phyloP scores from a whole-genome alignment of 2,329 filamentous ascomycete species.

The Sphaerostilbella broomeana region DNA sequence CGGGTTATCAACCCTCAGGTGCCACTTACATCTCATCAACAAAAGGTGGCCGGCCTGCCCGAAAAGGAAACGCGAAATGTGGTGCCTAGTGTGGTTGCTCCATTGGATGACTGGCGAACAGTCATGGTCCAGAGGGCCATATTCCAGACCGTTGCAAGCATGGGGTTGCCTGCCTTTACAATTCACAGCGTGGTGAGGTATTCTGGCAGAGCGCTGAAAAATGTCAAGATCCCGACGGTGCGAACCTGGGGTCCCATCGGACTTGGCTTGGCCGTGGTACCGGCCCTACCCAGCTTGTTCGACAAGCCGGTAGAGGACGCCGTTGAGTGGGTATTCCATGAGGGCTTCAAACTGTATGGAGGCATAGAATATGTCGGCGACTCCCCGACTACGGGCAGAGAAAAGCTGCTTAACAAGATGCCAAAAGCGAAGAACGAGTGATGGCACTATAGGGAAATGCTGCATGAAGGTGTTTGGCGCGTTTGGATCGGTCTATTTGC shows the following conservation, averaged over 20 bases:
- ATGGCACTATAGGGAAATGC: not conserved
- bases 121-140: conserved; percentile 87
- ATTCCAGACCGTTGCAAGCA: conserved; percentile 85
- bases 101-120: conserved; percentile 82
- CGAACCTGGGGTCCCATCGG: conserved; percentile 89
- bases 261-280: conserved; percentile 69
- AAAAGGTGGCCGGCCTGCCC: conserved; percentile 41
- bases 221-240: conserved; percentile 65
- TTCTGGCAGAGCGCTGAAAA: conserved; percentile 77
- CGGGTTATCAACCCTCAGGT: conserved; percentile 62
- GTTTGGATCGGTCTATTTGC: not conserved
- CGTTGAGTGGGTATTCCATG: conserved; percentile 86
- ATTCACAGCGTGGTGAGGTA: conserved; percentile 92
- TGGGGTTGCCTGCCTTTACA: conserved; percentile 90
- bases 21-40: conserved; percentile 44
- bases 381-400: conserved; percentile 46
- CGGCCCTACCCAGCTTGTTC: conserved; percentile 76
- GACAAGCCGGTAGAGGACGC: conserved; percentile 89
- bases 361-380: conserved; percentile 52
- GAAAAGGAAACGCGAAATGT: conserved; percentile 24
- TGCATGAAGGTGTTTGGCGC: conserved; percentile 2
- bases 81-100: conserved; percentile 45
- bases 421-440: conserved; percentile 42
- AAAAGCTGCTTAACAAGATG: conserved; percentile 33
- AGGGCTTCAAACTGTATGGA: conserved; percentile 67